Base-by-base conservation (phyloP, 1,284 basidiomycete species). In the Trichosporon sp. region DNA sequence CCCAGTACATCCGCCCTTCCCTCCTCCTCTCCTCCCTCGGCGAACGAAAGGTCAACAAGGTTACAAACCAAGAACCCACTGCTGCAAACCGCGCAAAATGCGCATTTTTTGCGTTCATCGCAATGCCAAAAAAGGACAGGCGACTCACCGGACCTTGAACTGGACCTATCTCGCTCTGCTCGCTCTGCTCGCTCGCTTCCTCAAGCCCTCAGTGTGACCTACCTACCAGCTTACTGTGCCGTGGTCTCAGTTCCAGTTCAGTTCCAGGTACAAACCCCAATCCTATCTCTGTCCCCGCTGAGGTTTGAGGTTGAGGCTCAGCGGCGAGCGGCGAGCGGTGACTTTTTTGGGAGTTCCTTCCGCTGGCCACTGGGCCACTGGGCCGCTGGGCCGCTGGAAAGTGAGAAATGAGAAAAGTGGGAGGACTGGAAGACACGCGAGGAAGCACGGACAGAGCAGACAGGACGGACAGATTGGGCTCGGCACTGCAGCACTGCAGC, bases 261-360 rank as follows among this genome's bases (percentile, higher is more conserved):
- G 51, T 54, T 21, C 51, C 19, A 54, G 51, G 51, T 54, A 54
- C 51, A 54, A 54, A 26, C 26, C 51, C 51, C 51, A 54, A 54
- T 48, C 46, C 46, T n/a, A 26, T 3, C 21, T 11, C 8, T 54
- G 51, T 54, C 51, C 35, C 8, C 21, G 51, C 21, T 16, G 26
- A 26, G 26, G 26, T 54, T 19, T 26, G 26, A 26, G 26, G 26
- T 26, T 26, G 26, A 26, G 26, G 26, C 26, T 26, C 26, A 26
- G 26, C 26, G 26, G 26, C 26, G 26, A 26, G 26, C 51, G 51
- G 19, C 51, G 10, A 16, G 51, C 43, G 43, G 43, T 14, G 43
- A 46, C 43, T 46, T 46, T 46, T 40, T 11, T 3, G 26, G 26
- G 26, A 26, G 8, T 26, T 26, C 26, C 26, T 26, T 26, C 26